These are phyloP conservation scores for Mycena sanguinolenta DNA, from an alignment of 768 basidiomycete genomes.

Conservation along the genomic window DNA sequence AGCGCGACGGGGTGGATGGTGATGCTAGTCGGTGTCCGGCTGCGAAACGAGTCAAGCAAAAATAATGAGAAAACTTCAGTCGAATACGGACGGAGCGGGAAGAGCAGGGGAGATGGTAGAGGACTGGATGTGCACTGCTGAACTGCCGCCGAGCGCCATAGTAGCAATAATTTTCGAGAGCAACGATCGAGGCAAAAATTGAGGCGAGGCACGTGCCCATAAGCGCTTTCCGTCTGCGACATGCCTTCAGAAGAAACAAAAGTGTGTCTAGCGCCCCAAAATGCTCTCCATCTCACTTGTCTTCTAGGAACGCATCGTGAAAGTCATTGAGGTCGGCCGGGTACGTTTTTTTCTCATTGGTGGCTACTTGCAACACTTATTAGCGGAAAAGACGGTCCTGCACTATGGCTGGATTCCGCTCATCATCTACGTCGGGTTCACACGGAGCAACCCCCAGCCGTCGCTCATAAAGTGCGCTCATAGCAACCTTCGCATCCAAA, in stretches of 20 bases:
- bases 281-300: not conserved
- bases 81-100: slow-evolving; percentile 53
- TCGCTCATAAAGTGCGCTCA: slow-evolving; percentile 92
- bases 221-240: slow-evolving; percentile 21
- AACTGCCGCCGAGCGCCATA: slow-evolving; percentile 66
- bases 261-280: slow-evolving; percentile 55
- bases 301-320: slow-evolving; percentile 82
- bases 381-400: slow-evolving; percentile 75
- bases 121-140: slow-evolving; percentile 63
- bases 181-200: slow-evolving; percentile 12
- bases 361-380: slow-evolving; percentile 8
- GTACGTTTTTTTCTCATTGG: slow-evolving; percentile 62
- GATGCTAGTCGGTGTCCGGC: slow-evolving; percentile 78
- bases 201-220: slow-evolving; percentile 8
- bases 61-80: slow-evolving; percentile 16
- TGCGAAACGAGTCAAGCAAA: slow-evolving; percentile 44
- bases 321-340: slow-evolving; percentile 83
- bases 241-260: slow-evolving; percentile 96
- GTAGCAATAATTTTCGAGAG: slow-evolving; percentile 37
- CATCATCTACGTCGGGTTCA: slow-evolving; percentile 96
- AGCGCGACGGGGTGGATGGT: slow-evolving; percentile 93
- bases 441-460: slow-evolving; percentile 92
- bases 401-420: slow-evolving; percentile 98
- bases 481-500: slow-evolving; percentile 7
- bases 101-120: slow-evolving; percentile 47